These are phyloP conservation scores for Leishmania mexicana DNA, from an alignment of 208 protist species.

Conservation along the genomic window DNA sequence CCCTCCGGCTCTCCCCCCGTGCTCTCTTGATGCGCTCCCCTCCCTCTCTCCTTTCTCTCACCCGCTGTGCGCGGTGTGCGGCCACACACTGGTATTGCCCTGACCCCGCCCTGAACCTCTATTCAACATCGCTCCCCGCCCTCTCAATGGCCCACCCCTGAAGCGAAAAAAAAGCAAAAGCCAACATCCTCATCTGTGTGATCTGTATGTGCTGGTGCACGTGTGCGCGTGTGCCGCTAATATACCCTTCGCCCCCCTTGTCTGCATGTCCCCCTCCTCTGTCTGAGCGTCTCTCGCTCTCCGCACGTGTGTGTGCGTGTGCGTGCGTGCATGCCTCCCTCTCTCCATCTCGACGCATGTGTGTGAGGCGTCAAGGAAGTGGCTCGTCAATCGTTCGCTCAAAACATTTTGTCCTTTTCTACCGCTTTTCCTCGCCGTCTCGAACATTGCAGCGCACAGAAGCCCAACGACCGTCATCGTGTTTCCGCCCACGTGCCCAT, in stretches of 20 bases:
- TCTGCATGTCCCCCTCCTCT: not conserved
- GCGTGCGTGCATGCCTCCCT: not conserved
- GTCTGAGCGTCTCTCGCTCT: not conserved
- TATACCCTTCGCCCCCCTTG: not conserved
- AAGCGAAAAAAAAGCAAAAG: too few relatives aligned
- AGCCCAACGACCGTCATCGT: not conserved
- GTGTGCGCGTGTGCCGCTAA: not conserved
- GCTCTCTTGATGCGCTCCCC: not conserved
- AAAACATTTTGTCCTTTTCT: not conserved
- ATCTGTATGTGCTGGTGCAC: not conserved
- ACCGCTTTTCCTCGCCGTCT: not conserved
- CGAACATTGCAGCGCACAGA: not conserved
- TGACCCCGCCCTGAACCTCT: not conserved
- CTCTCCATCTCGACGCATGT: not conserved
- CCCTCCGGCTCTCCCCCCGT: too few relatives aligned
- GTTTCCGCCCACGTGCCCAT: not conserved
- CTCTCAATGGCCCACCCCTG: not conserved
- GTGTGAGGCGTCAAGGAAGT: not conserved
- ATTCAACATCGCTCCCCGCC: not conserved
- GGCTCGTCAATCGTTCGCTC: not conserved
- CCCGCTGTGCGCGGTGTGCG: not conserved
- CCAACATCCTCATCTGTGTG: not conserved
- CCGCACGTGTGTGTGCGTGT: not conserved
- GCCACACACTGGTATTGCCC: not conserved
- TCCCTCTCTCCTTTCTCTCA: not conserved